Evolutionary conservation across 2,329 filamentous ascomycete species (phyloP), one percentile per base, ranked within the genome.

Genomic region (Phyllosticta citriasiana): DNA sequence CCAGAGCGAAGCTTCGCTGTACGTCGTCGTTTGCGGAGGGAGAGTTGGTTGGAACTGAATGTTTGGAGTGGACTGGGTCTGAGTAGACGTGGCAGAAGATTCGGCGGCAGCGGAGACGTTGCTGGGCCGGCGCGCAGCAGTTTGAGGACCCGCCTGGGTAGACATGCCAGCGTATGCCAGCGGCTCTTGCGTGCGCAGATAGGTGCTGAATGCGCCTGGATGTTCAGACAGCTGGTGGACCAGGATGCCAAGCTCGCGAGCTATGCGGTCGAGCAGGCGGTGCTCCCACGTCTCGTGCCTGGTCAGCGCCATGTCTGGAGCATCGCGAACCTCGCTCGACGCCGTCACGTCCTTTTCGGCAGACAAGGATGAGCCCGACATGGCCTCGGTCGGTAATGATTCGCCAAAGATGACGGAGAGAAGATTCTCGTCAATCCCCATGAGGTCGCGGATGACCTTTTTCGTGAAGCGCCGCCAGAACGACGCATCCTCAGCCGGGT

Each of bases 351-450:
- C 55, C 25, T 51, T 24, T n/a, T 62, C 33, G 30, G 65, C 47
- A 9, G 35, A 12, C n/a, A 26, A 26, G 19, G 53, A 25, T n/a
- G 53, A 52, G 8, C 53, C 19, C 40, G 33, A 61, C 7, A 65
- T 64, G 30, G 60, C 70, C 55, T 77, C 76, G 51, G 76, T 70
- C 2, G 86, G 85, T 25, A 96, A 76, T 2, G 84, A 78, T 71
- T 97, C 91, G 12, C 94, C 94, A 61, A 97, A 87, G 8, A 99
- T 86, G 57, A 97, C 86, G 0, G 89, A 89, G 8, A 99, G 81
- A 22, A 94, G 79, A 57, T 84, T 83, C 65, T 97, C 91, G 67
- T 97, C 92, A 60, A 99, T 88, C 8, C 93, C 93, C 71, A 97
- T 88, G 53, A 99, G 77, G 70, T 97, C 91, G 58, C 86, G 84